phyloP scores from a whole-genome alignment of 495 filamentous ascomycete species.

The Aspergillus homomorphus region DNA sequence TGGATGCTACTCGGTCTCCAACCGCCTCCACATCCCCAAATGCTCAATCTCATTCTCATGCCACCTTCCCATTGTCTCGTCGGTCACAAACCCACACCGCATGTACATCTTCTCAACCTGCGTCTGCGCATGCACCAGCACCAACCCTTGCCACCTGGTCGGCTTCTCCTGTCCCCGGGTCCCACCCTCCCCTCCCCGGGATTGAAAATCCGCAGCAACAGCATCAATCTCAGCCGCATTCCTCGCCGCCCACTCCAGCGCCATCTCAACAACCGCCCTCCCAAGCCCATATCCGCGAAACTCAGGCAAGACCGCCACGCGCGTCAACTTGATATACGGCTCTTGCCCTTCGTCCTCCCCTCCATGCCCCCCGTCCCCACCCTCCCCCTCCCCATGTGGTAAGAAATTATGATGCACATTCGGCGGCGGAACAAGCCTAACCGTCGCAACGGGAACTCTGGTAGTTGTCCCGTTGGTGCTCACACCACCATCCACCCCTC shows the following conservation, averaged over 20 bases:
- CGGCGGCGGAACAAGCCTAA: slow-evolving; percentile 72
- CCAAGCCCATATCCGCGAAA: slow-evolving; percentile 16
- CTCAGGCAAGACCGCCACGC: slow-evolving; percentile 10
- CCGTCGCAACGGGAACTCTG: slow-evolving; percentile 53
- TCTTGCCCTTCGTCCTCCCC: slow-evolving; percentile 46
- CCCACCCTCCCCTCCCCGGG: slow-evolving; percentile 42
- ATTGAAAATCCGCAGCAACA: slow-evolving; percentile 23
- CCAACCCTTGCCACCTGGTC: slow-evolving; percentile 61
- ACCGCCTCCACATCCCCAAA: slow-evolving; percentile 68
- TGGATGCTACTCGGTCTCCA: slow-evolving; percentile 11
- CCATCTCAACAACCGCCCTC: slow-evolving; percentile 57
- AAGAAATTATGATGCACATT: slow-evolving; percentile 23
- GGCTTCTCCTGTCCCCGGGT: slow-evolving; percentile 10
- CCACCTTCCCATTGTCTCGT: slow-evolving; percentile 73
- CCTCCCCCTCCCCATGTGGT: neutral
- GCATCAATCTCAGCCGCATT: slow-evolving; percentile 50
- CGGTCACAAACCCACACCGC: slow-evolving; percentile 64
- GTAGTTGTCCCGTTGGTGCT: neutral
- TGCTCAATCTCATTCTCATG: slow-evolving; percentile 81
- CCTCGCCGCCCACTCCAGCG: slow-evolving; percentile 57
- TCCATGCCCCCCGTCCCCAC: slow-evolving; percentile 1
- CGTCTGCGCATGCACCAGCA: slow-evolving; percentile 73
- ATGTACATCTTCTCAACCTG: slow-evolving; percentile 57
- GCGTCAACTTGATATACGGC: slow-evolving; percentile 53
- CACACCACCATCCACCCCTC: no score